These are phyloP conservation scores for Blastomyces emzantsi DNA, from an alignment of 2,329 filamentous ascomycete genomes.

Conservation along the genomic window DNA sequence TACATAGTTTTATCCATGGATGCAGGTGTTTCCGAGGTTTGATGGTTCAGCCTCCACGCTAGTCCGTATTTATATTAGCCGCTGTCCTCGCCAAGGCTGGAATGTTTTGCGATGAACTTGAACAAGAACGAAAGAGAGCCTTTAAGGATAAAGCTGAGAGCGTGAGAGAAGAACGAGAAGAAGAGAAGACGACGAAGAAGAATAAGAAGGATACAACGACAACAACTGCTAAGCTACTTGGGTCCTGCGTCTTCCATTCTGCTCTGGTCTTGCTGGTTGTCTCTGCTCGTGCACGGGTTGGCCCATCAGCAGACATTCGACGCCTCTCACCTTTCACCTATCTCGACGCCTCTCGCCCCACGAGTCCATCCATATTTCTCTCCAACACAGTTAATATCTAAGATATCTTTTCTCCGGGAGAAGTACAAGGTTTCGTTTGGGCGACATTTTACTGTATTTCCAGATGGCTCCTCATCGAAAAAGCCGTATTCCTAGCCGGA, in stretches of 20 bases:
- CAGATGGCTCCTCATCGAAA: conserved; percentile 36
- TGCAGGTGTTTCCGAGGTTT: no score
- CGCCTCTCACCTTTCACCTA: not conserved
- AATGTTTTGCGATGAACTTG: not conserved
- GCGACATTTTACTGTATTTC: not conserved
- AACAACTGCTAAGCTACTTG: not conserved
- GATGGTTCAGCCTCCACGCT: not conserved
- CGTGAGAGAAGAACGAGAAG: not conserved
- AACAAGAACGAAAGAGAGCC: not conserved
- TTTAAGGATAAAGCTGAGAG: not conserved
- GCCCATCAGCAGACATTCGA: not conserved
- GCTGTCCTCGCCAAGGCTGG: not conserved
- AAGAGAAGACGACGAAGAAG: not conserved
- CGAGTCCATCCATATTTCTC: not conserved
- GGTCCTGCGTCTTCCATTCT: not conserved
- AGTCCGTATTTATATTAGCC: not conserved
- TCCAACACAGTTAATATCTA: conserved; percentile 3
- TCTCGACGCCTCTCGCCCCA: not conserved
- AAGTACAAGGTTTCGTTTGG: not conserved
- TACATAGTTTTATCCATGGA: no score
- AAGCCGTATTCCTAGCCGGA: conserved; percentile 38
- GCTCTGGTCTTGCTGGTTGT: not conserved
- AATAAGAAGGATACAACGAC: not conserved
- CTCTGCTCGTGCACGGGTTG: not conserved
- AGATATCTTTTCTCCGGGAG: not conserved